These are phyloP conservation scores for Pythium myriotylum DNA, from an alignment of 352 stramenopile genomes.

Conservation along the genomic window DNA sequence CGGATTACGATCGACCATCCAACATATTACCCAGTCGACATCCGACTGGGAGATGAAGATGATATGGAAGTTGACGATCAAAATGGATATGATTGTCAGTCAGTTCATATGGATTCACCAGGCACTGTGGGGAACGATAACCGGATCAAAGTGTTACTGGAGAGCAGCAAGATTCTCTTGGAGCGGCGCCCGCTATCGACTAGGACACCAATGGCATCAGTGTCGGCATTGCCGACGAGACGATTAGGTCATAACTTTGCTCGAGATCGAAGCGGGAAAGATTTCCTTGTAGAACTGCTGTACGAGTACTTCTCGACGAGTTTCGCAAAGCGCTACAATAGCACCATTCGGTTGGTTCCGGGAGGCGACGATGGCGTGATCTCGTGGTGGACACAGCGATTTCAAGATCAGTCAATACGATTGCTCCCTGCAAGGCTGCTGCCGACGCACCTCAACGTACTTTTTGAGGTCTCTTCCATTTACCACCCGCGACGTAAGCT, in stretches of 20 bases:
- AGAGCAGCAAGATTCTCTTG: constrained; percentile 63
- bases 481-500: constrained; percentile 42
- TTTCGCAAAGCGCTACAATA: not conserved
- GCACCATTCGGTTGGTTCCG: not conserved
- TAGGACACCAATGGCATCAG: not conserved
- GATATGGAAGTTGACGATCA: constrained; percentile 17
- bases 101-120: not conserved
- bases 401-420: constrained; percentile 32
- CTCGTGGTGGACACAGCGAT: constrained; percentile 35
- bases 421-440: constrained; percentile 1
- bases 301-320: constrained; percentile 8
- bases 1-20: constrained; percentile 50
- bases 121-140: constrained; percentile 54
- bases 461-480: constrained; percentile 63
- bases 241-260: not conserved
- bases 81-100: constrained; percentile 1
- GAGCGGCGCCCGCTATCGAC: constrained; percentile 41
- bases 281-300: no score
- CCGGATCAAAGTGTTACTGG: constrained; percentile 55
- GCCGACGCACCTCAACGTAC: constrained; percentile 42
- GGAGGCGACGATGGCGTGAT: constrained; percentile 9
- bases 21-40: constrained; percentile 75
- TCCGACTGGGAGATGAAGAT: constrained; percentile 34
- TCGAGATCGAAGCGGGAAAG: no score
- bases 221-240: not conserved